Evolutionary conservation across 441 rosid genomes (phyloP), one percentile per base, ranked within the genome.

Genomic region (Capsella rubella): DNA sequence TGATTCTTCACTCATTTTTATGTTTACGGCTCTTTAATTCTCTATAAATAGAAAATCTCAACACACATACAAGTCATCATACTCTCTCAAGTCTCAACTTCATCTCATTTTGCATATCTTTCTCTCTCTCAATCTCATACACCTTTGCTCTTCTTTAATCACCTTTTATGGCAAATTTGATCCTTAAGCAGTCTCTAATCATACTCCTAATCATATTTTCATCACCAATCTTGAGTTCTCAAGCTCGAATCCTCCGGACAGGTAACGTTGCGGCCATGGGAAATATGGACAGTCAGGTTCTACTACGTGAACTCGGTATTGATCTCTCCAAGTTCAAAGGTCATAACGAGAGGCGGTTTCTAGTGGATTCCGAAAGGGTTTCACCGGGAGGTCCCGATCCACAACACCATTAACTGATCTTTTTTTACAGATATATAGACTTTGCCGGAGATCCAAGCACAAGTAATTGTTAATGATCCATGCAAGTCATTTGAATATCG

Each of bases 301-400:
- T 77, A 64, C 39, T 77, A 59, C 73, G 73, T 66, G 77, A 77
- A 51, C 77, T 77, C 6, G 77, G 77, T 15, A 52, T 77, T 8
- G 80, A 77, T 66, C 59, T 77, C 63, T 71, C 76, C 28, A 77
- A 72, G 32, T 65, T 66, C 63, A 72, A 71, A 43, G 80, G 64
- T 34, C 6, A 71, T 37, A 47, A 64, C 27, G 57, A 66, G 18
- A 45, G 69, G n/a, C 39, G 80, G 59, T 13, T 66, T 27, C 35
- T 77, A 53, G 69, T 77, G n/a, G 77, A 65, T 15, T 66, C 80
- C 9, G 73, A 72, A 8, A 72, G 80, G 64, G 77, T 77, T 66
- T 71, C 80, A 51, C 77, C 77, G 4, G 80, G 80, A 71, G 80
- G 80, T 28, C 80, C 81, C 1, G 74, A 78, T 40, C 77, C 81